These are phyloP conservation scores for Russula sp. DNA, from an alignment of 768 basidiomycete species.

Conservation along the genomic window DNA sequence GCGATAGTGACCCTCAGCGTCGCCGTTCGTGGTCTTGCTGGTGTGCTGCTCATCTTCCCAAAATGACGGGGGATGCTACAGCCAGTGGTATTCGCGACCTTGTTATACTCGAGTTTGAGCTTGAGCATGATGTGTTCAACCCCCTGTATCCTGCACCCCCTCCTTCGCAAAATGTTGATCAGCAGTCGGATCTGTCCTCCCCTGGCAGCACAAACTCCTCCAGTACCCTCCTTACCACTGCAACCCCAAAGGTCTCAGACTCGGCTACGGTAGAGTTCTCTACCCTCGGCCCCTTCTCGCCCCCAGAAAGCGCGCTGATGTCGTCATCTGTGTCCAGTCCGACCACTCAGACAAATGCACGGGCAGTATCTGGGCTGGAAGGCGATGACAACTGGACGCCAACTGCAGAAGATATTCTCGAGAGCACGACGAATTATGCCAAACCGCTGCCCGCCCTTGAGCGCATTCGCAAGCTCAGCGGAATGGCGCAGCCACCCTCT, in stretches of 20 bases:
- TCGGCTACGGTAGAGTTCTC: too few relatives aligned
- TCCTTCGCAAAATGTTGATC: constrained; percentile 3
- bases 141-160: constrained; percentile 50
- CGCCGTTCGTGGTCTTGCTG: constrained; percentile 59
- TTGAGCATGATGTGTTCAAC: constrained; percentile 62
- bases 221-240: not conserved
- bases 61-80: constrained; percentile 8
- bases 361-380: not conserved
- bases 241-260: not conserved
- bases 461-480: not conserved
- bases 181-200: constrained; percentile 25
- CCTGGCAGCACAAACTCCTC: constrained; percentile 40
- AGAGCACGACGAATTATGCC: not conserved
- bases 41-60: constrained; percentile 57
- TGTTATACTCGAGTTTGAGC: constrained; percentile 74
- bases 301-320: too few relatives aligned
- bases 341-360: too few relatives aligned
- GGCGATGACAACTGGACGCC: not conserved
- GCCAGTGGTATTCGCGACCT: constrained; percentile 28
- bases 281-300: too few relatives aligned
- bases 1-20: constrained; percentile 26
- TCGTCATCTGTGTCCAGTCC: not conserved
- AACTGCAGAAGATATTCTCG: not conserved
- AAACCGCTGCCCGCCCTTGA: not conserved
- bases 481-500: not conserved